Evolutionary conservation across 768 basidiomycete species (phyloP), one percentile per base, ranked within the genome.

Genomic region (Calocera cornea): DNA sequence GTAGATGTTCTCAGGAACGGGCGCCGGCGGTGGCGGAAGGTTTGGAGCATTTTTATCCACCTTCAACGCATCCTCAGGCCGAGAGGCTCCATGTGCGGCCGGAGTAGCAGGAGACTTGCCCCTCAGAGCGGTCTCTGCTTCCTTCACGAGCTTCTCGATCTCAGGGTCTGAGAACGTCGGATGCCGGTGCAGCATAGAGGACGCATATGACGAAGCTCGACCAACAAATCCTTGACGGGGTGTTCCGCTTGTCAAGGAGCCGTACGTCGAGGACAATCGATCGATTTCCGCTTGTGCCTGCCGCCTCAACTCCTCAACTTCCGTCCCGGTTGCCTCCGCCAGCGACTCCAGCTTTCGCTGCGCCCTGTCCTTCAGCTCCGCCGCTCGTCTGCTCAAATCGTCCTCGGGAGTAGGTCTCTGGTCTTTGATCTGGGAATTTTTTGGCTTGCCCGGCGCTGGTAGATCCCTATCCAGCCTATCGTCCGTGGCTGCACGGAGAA

Each of bases 101-200:
- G 74, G 54, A 1, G 72, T 16, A 27, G 77, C 76, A 12, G 74
- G 65, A 1, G 79, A 75, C 68, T 83, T 83, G 47, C 76, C 79
- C 41, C 80, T 78, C 64, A 92, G 76, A 0, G 87, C 90, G 17
- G 80, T 85, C 75, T 95, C 90, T 0, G 89, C 90, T 72, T 87
- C 83, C 41, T 77, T 77, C 1, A 89, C 83, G 34, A 93, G 83
- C 5, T 87, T 86, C 49, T 83, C 80, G 1, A 90, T 60, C 14
- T 60, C 77, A 64, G 87, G 90, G 24, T 85, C 84, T 0, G 83
- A 82, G 65, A 86, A 82, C 64, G 72, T 70, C 27, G 31, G 54
- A 10, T 33, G 54, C 44, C 44, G 44, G 24, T 47, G 44, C 14
- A 47, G 47, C 69, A 72, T 70, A 8, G 74, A 72, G 67, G 31